Conservation (phyloP, 164 flowering plant species). For the Cinnamomum micranthum region DNA sequence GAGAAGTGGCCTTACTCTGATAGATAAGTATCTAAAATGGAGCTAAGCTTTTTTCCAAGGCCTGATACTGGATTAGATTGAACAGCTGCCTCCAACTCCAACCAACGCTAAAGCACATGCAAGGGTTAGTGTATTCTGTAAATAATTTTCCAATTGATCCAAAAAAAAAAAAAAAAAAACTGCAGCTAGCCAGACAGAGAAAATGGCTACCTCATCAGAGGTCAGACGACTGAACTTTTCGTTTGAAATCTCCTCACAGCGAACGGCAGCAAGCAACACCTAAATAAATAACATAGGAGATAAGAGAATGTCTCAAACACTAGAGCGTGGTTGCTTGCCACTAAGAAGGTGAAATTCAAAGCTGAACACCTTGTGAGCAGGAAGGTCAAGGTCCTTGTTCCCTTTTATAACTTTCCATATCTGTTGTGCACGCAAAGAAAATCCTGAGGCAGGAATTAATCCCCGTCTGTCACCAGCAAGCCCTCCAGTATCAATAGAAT, state of each 20-base stretch:
- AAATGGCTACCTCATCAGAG: constrained; percentile 41
- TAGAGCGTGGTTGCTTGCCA: neutral
- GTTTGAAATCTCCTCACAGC: constrained; percentile 72
- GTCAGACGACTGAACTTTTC: constrained; percentile 41
- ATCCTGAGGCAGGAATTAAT: constrained; percentile 59
- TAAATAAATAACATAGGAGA: constrained; percentile 8
- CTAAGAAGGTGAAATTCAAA: neutral
- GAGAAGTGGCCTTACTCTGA: constrained; percentile 45
- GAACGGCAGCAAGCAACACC: constrained; percentile 84
- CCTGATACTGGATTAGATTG: constrained; percentile 49
- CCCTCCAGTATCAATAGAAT: constrained; percentile 62
- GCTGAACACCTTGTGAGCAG: constrained; percentile 49
- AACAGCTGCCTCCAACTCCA: constrained; percentile 44
- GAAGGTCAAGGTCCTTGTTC: constrained; percentile 67
- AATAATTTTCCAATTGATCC: neutral
- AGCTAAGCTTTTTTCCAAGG: constrained; percentile 58
- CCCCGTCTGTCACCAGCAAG: constrained; percentile 62
- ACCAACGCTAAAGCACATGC: constrained; percentile 43
- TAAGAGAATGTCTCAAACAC: neutral
- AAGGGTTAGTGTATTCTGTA: neutral
- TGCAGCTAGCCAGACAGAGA: neutral
- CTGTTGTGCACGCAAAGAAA: constrained; percentile 58
- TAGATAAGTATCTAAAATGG: constrained; percentile 45
- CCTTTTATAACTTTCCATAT: constrained; percentile 60
- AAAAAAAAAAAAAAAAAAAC: no score